phyloP scores from a whole-genome alignment of 2,329 filamentous ascomycete genomes.

The Blumeria graminis region DNA sequence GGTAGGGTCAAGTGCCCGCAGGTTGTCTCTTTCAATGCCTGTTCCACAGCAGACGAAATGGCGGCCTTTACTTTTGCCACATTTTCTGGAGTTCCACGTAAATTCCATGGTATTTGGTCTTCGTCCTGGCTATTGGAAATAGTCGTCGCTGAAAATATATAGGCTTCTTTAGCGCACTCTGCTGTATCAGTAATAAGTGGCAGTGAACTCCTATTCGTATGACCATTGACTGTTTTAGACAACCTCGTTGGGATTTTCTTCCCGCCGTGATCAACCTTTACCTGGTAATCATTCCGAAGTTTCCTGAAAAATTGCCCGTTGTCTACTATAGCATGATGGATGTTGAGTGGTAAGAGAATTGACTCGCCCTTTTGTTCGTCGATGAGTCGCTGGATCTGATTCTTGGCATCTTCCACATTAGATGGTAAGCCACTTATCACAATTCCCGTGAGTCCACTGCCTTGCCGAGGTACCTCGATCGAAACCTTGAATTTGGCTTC shows the following conservation, averaged over 20 bases:
- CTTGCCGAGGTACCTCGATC: slow-evolving; percentile 79
- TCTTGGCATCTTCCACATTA: slow-evolving; percentile 66
- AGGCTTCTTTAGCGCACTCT: slow-evolving; percentile 34
- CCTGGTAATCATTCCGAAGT: slow-evolving; percentile 62
- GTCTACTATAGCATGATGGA: slow-evolving; percentile 69
- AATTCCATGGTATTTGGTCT: slow-evolving; percentile 69
- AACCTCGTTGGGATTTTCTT: slow-evolving; percentile 50
- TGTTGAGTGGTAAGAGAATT: slow-evolving; percentile 53
- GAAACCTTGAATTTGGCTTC: slow-evolving; percentile 70
- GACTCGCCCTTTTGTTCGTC: slow-evolving; percentile 80
- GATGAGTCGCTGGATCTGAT: slow-evolving; percentile 53
- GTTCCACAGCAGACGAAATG: slow-evolving; percentile 48
- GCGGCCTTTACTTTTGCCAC: slow-evolving; percentile 58
- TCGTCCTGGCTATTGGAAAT: slow-evolving; percentile 25
- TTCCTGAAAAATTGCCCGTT: slow-evolving; percentile 86
- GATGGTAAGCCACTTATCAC: slow-evolving; percentile 61
- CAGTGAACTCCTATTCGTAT: slow-evolving; percentile 35
- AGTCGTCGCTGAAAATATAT: slow-evolving; percentile 70
- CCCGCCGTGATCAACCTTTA: slow-evolving; percentile 79
- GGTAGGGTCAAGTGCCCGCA: slow-evolving; percentile 72
- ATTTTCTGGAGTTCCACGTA: slow-evolving; percentile 55
- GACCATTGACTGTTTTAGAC: slow-evolving; percentile 24
- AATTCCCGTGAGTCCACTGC: slow-evolving; percentile 58
- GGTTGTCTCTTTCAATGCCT: slow-evolving; percentile 42
- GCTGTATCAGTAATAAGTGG: slow-evolving; percentile 87